Evolutionary conservation across 2,329 filamentous ascomycete genomes (phyloP), one percentile per base, ranked within the genome.

Genomic region (Penicillium nordicum): DNA sequence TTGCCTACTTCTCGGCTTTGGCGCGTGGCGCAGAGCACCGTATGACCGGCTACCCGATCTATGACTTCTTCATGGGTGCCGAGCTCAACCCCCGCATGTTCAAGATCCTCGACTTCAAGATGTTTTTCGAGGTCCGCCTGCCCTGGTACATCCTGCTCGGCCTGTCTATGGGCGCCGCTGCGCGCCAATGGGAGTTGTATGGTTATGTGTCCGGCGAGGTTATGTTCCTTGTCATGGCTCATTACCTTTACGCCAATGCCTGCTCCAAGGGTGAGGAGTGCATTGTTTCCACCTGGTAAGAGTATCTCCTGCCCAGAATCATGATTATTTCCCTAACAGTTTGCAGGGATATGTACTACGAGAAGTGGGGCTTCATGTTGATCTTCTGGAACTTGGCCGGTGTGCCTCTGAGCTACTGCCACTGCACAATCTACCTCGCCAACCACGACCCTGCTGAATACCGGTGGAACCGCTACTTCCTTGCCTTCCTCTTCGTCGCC

Each of bases 311-410:
- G 9, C 29, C 21, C 14, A 25, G 18, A 12, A 23, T 44, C 3
- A 16, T n/a, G 14, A 5, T 29, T 9, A 44, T 23, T 8, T 18
- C n/a, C 63, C 63, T 67, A 43, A 70, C 50, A 23, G 27, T 27
- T 21, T 11, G 27, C 51, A 85, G 83, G 88, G 92, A 96, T 69
- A 96, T 96, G 88, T 96, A 95, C 80, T 93, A 91, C 68, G 92
- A 96, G 81, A 96, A 96, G 78, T 92, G 90, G 85, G 92, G 92
- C 50, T 96, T 96, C 80, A 96, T 96, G 92, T 84, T 96, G 64
- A 95, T 95, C 74, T 96, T 96, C 84, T 96, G 92, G 92, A 96
- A 96, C 76, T 80, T 96, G 72, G 91, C 92, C 45, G 92, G 92
- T 64, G 92, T 96, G 27, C 92, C 92, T 14, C 82, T 96, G 50